Base-by-base conservation (phyloP, 768 basidiomycete genomes). In the Agaricus subrufescens region DNA sequence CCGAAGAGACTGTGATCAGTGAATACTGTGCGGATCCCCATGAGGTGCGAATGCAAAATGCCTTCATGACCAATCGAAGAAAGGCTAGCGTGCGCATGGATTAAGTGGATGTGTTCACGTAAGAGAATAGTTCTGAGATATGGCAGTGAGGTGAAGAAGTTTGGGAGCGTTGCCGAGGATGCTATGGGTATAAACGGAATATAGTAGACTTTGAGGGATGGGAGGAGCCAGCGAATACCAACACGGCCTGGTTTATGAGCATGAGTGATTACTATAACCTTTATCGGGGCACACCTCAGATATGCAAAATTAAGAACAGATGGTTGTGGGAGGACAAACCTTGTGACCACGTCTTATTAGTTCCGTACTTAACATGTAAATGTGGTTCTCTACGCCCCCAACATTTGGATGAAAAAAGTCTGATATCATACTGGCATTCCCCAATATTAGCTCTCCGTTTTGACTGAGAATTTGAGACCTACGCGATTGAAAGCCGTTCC, bases 1-100 rank as follows among this genome's bases (percentile, higher is more conserved):
- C 94, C 96, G 62, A 98, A 98, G 27, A 99, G 71, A 64, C 91
- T 94, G 63, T 99, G 96, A 69, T 99, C 97, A 0, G 97, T 98
- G 68, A 98, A 96, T 9, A 98, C 90, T 0, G 93, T 94, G 40
- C 89, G 84, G 11, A 98, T 78, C 10, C 90, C 88, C 73, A 98
- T 80, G 19, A 92, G 74, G 61, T 94, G 89, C 0, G 94, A 82
- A 60, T 98, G 94, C 15, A 98, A 71, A 54, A 99, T 88, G 23
- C 82, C 94, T 71, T 99, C 97, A 62, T 97, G 93, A 0, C 88
- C 96, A 29, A 98, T 79, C 1, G 92, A 83, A 2, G 91, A 94
- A 3, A 99, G 80, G 54, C 88, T 86, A 0, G 93, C 97, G 60
- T 99, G 97, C 0, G 89, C 91, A 62, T 99, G 97, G 1, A 98